Base-by-base conservation (phyloP, 352 stramenopile genomes). In the Phytopythium kandeliae region DNA sequence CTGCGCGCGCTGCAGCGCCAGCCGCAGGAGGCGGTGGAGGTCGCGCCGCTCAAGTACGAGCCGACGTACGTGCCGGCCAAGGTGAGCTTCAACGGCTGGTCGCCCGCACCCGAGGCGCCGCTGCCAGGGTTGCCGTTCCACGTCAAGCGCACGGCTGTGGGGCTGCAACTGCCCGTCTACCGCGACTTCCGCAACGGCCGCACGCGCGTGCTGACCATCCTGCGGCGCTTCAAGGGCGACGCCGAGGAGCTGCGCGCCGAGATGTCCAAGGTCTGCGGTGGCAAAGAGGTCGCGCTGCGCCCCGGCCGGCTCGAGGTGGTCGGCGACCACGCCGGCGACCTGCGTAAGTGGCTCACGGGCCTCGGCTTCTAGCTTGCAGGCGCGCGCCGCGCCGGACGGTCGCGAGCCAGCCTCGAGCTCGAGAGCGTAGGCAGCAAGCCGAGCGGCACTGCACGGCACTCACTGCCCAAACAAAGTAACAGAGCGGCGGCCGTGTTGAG, bases 1-100 rank as follows among this genome's bases (percentile, higher is more conserved):
- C 63, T 91, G 31, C 79, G 79, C 41, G 78, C 77, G 25, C 57
- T 83, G 58, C 70, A 86, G 64, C 79, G 80, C 57, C 67, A 83
- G 60, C 73, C 71, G 31, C 63, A 81, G 55, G 61, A 69, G 37
- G 60, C 69, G 43, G 19, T 78, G 21, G 73, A 75, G 22, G 65
- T 92, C 31, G 71, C 77, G n/a, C 61, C 80, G 47, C 77, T 94
- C 55, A 90, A 88, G 69, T 94, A 78, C 65, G 67, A 86, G 54
- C 80, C 83, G 16, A 89, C 80, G 37, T 94, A 92, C 42, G 67
- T 83, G 51, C 83, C 83, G 1, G 71, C 81, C 61, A 84, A 78
- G 43, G 83, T 94, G 65, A 92, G 80, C 71, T 94, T 94, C 67
- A 94, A 94, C 58, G 83, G 83, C 60, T 94, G 83, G 83, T 89